Percentiles rank a stretch among this genome's conserved stretches.
Evolutionary conservation across 805 yeast species (phyloP).

Genomic region (Dipodascus geniculatus): DNA sequence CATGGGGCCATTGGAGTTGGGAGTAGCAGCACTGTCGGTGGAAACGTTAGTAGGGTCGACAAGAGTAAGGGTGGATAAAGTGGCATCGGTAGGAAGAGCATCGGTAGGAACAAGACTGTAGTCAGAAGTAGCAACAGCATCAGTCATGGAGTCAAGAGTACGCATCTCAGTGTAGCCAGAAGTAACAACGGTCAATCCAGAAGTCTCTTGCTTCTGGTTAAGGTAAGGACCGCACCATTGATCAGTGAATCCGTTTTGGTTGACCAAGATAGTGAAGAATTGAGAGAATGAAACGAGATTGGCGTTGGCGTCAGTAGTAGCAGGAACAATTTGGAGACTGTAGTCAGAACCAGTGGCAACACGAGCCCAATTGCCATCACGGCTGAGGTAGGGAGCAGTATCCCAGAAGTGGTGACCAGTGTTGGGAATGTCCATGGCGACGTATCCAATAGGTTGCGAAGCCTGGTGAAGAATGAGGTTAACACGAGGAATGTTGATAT

Average conservation of each 20-base stretch:
- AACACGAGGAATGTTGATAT: background rate
- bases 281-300: background rate
- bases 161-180: background rate
- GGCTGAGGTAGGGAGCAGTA: background rate
- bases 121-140: background rate
- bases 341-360: background rate
- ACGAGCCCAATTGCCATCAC: conserved; percentile 1
- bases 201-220: background rate
- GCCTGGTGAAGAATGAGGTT: background rate
- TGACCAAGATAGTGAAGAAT: background rate
- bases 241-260: background rate
- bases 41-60: background rate
- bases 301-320: background rate
- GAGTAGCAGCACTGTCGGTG: background rate
- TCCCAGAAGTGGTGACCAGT: conserved; percentile 1
- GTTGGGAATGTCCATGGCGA: background rate
- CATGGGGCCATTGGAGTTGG: background rate
- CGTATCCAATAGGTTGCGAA: background rate
- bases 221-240: background rate
- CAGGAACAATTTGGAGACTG: background rate
- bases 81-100: background rate
- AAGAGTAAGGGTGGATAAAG: background rate
- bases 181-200: background rate
- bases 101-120: background rate
- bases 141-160: background rate